phyloP scores from a whole-genome alignment of 345 rosid genomes.

The Carallia pectinifolia region DNA sequence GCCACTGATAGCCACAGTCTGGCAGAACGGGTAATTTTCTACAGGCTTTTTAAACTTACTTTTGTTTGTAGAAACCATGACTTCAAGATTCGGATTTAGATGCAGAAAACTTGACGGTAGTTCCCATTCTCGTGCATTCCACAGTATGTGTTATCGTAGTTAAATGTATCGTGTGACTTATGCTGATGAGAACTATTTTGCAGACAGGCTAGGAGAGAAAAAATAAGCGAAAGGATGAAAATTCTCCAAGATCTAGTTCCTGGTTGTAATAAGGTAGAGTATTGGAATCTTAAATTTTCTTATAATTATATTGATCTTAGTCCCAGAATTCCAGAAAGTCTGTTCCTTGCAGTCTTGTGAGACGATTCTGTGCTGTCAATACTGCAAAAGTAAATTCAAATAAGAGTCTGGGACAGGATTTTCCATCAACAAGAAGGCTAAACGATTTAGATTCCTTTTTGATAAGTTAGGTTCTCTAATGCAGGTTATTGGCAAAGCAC shows the following conservation, averaged over 20 bases:
- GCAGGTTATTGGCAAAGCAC: conserved; percentile 90
- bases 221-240: conserved; percentile 90
- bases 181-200: conserved; percentile 21
- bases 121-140: not conserved
- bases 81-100: not conserved
- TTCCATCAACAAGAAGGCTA: not conserved
- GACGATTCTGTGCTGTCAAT: not conserved
- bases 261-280: conserved; percentile 78
- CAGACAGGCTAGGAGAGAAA: conserved; percentile 85
- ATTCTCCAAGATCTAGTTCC: conserved; percentile 92
- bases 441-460: not conserved
- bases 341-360: not conserved
- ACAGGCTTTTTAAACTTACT: conserved; percentile 6
- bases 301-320: not conserved
- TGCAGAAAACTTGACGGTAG: not conserved
- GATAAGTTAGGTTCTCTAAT: conserved; percentile 17
- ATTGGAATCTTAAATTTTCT: conserved; percentile 6
- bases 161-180: conserved; percentile 11
- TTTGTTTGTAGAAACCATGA: not conserved
- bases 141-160: not conserved
- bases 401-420: not conserved
- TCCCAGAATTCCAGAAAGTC: not conserved
- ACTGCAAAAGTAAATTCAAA: no score
- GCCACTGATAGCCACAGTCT: conserved; percentile 97
- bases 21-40: conserved; percentile 81